Conservation (phyloP, 1,284 basidiomycete species). For the Papiliotrema fonsecae region DNA sequence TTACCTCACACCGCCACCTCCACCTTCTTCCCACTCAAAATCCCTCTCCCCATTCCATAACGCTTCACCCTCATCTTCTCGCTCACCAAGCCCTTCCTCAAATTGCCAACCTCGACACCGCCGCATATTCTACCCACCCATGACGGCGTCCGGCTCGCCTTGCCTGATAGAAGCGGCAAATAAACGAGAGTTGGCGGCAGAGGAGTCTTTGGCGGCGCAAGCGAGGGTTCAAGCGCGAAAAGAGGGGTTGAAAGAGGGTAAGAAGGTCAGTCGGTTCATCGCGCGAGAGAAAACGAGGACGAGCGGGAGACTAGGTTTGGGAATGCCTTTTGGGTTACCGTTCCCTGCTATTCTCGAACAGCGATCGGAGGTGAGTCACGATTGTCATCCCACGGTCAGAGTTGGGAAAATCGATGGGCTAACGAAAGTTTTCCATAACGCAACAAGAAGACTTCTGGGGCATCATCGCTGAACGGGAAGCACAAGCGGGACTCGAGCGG, state of each 20-base stretch:
- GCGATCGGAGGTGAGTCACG: constrained; percentile 18
- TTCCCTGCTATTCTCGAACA: constrained; percentile 15
- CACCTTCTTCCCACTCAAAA: too few species aligned
- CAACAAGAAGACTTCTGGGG: constrained; percentile 29
- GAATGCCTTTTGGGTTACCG: constrained; percentile 21
- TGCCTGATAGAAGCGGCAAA: constrained; percentile 6
- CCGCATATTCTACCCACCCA: background rate
- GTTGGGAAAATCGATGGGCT: background rate
- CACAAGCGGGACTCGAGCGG: constrained; percentile 5
- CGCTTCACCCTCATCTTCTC: too few species aligned
- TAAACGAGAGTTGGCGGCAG: constrained; percentile 6
- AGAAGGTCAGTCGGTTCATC: constrained; percentile 4
- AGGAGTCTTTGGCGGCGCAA: constrained; percentile 5
- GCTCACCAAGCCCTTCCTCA: too few species aligned
- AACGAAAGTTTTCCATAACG: constrained; percentile 17
- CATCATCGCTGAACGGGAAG: constrained; percentile 21
- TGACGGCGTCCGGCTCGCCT: constrained; percentile 7
- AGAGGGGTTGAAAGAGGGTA: background rate
- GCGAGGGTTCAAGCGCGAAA: background rate
- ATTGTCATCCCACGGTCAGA: too few species aligned
- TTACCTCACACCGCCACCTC: too few species aligned
- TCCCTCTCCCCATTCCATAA: too few species aligned
- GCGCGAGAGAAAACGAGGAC: constrained; percentile 13
- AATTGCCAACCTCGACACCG: too few species aligned
- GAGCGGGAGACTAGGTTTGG: constrained; percentile 8